Percentiles rank a stretch among this genome's conserved stretches.
Evolutionary conservation across 139 green algal species (phyloP).

Genomic region (Haematococcus sp.): DNA sequence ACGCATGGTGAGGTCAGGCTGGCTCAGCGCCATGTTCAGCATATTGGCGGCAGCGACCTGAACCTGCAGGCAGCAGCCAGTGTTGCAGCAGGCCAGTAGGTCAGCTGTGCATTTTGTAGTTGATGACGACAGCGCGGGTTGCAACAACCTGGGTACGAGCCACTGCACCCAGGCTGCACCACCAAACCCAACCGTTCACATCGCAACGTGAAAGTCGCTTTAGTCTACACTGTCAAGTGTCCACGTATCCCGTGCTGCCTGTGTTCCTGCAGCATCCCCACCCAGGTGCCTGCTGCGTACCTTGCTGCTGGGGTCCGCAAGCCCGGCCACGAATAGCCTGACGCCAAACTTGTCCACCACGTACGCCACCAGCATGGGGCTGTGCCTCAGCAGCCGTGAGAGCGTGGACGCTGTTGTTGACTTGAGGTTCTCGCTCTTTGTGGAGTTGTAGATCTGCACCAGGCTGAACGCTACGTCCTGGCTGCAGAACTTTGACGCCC

Average conservation of each 20-base stretch:
- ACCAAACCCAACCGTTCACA: too few species aligned
- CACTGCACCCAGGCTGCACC: too few species aligned
- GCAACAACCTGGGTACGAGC: too few species aligned
- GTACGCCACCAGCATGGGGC: constrained; percentile 31
- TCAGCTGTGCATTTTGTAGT: too few species aligned
- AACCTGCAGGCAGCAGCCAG: constrained; percentile 25
- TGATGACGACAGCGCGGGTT: too few species aligned
- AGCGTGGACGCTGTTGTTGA: constrained; percentile 71
- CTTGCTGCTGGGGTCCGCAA: constrained; percentile 42
- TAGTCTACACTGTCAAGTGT: too few species aligned
- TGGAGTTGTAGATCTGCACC: constrained; percentile 46
- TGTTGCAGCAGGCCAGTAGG: not conserved
- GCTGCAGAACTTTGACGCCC: constrained; percentile 61
- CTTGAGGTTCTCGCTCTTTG: constrained; percentile 63
- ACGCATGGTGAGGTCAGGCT: constrained; percentile 20
- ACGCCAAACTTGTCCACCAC: constrained; percentile 55
- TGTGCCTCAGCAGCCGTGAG: constrained; percentile 61
- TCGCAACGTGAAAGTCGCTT: too few species aligned
- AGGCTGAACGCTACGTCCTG: constrained; percentile 43
- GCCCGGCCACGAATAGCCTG: constrained; percentile 41
- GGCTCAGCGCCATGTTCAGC: constrained; percentile 57
- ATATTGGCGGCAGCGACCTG: constrained; percentile 75
- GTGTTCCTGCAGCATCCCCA: too few species aligned
- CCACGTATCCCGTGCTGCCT: too few species aligned
- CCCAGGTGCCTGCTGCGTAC: constrained; percentile 8